These are phyloP conservation scores for Cladosporium phlei DNA, from an alignment of 2,329 filamentous ascomycete species.

Conservation along the genomic window DNA sequence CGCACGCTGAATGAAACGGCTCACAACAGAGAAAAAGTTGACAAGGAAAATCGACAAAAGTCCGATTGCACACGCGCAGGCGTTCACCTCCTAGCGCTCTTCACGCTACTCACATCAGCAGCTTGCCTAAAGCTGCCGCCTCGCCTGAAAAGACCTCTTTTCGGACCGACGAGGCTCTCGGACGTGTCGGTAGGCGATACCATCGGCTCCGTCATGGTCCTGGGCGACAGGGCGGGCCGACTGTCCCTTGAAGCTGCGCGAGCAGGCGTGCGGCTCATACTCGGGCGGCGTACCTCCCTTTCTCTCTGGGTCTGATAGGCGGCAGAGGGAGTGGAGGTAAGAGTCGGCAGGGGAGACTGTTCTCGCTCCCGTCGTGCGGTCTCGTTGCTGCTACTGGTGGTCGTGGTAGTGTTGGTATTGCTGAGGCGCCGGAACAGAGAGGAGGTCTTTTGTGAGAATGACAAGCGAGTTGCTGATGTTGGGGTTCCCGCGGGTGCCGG, in stretches of 20 bases:
- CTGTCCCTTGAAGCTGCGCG: background rate
- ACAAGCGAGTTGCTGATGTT: constrained; percentile 1
- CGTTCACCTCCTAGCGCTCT: background rate
- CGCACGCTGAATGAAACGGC: too few species aligned
- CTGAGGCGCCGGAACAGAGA: constrained; percentile 31
- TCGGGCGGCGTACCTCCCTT: constrained; percentile 16
- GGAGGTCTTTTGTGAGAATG: constrained; percentile 26
- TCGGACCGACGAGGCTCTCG: background rate
- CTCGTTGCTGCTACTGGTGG: too few species aligned
- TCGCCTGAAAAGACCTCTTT: constrained; percentile 5
- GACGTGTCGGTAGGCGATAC: background rate
- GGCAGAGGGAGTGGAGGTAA: constrained; percentile 21
- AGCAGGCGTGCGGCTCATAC: constrained; percentile 5
- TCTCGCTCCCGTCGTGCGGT: constrained; percentile 9
- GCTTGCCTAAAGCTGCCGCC: constrained; percentile 3
- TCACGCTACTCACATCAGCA: background rate
- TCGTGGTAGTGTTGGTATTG: constrained; percentile 16
- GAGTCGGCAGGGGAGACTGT: constrained; percentile 21
- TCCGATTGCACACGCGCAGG: too few species aligned
- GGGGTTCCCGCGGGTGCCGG: background rate
- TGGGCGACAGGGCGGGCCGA: background rate
- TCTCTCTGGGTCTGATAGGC: constrained; percentile 16
- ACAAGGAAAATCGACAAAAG: too few species aligned
- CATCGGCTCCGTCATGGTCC: constrained; percentile 1
- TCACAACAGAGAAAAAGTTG: too few species aligned